Evolutionary conservation across 345 rosid genomes (phyloP), one percentile per base, ranked within the genome.

Genomic region (Zanthoxylum bungeanum): DNA sequence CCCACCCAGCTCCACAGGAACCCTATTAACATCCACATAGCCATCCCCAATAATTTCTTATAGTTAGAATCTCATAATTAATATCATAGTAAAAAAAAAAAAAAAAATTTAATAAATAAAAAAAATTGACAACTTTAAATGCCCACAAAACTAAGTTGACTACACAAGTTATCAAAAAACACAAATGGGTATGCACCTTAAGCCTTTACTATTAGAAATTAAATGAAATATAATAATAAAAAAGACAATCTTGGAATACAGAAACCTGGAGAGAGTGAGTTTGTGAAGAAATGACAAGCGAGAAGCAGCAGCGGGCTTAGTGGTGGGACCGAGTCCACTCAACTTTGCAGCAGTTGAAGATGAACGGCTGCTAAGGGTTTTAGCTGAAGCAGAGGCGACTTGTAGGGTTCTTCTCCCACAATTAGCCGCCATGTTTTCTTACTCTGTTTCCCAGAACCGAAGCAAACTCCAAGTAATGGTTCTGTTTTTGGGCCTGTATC

Each of bases 1-100:
- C 25, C 85, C 94, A 39, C 91, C 93, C 82, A 93, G 63, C 77
- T 87, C 96, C 65, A 82, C 83, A 4, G 91, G 96, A 11, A 85
- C 66, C 96, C 96, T 91, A 36, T 30, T 59, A 80, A 59, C 59
- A 51, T 27, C 73, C 42, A 66, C 31, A 65, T 7, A 51, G 19
- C 19, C 12, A 30, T 60, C 37, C 28, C 57, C 56, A 62, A 21
- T 27, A 27, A 64, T 2, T 8, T n/a, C 47, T 12, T 60, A 19
- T 2, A 30, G 30, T 5, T 16, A 7, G 52, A 12, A 22, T 21
- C 4, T 4, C 59, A 9, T 30, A 33, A 8, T 28, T 21, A 16
- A 21, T 4, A 65, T 28, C 3, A 12, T 5, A 47, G 39, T 19
- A 10, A 19, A 28, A n/a, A 64, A 64, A n/a, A n/a, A n/a, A n/a